phyloP scores from a whole-genome alignment of 2,329 filamentous ascomycete genomes.

The Sarocladium oryzae region DNA sequence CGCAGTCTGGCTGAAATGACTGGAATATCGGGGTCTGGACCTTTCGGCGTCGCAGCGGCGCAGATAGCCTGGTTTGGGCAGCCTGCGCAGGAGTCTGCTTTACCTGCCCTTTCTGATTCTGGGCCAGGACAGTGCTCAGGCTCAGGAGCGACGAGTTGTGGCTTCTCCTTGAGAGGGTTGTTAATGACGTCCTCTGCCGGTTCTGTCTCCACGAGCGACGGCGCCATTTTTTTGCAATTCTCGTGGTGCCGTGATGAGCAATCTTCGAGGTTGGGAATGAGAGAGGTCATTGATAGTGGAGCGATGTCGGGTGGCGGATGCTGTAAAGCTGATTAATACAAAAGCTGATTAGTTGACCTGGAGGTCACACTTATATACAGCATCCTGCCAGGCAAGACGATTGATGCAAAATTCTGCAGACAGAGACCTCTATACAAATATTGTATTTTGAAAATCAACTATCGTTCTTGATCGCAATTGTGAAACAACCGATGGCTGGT shows the following conservation, averaged over 20 bases:
- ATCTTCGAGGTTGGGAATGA: not conserved
- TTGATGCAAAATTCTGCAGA: no score
- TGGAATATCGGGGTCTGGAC: conserved; percentile 89
- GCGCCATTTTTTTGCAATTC: conserved; percentile 55
- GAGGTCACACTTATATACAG: no score
- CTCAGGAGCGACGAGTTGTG: conserved; percentile 85
- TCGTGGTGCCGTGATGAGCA: conserved; percentile 9
- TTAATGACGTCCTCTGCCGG: conserved; percentile 63
- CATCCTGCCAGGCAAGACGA: no score
- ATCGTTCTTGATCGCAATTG: no score
- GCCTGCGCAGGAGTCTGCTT: conserved; percentile 79
- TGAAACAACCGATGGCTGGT: no score
- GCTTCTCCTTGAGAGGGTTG: conserved; percentile 70
- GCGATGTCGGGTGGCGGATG: conserved; percentile 8
- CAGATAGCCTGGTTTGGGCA: conserved; percentile 97
- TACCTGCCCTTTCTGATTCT: conserved; percentile 64
- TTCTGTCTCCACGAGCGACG: conserved; percentile 68
- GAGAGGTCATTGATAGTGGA: not conserved
- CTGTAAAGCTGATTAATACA: conserved; percentile 11
- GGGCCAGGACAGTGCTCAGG: conserved; percentile 96
- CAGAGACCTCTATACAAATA: no score
- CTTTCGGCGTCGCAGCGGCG: conserved; percentile 78
- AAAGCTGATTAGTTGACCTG: conserved; percentile 1
- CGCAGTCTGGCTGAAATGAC: conserved; percentile 78
- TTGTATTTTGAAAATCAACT: no score